A percentile compares a stretch with the other conserved stretches of the same genome.
These are phyloP conservation scores for Saccharomycopsis sp. DNA, from an alignment of 805 yeast genomes.

Conservation along the genomic window DNA sequence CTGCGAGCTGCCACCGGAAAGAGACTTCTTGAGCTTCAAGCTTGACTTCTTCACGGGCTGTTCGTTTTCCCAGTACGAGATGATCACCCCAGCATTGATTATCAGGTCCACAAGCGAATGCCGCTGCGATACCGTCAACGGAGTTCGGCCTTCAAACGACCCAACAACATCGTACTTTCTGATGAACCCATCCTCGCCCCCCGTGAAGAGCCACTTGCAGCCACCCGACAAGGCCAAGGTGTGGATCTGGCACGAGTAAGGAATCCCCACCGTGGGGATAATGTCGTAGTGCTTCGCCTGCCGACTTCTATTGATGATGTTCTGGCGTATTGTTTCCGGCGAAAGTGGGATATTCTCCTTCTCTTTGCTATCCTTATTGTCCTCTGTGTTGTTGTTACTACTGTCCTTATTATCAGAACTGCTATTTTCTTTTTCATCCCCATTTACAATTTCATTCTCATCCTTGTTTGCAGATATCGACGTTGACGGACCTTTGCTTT, in stretches of 20 bases:
- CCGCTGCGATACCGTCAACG: slow-evolving; percentile 82
- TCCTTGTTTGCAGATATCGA: background rate
- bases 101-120: slow-evolving; percentile 84
- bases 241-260: slow-evolving; percentile 71
- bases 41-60: slow-evolving; percentile 55
- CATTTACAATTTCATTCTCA: background rate
- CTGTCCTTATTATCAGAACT: background rate
- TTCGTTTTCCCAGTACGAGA: slow-evolving; percentile 94
- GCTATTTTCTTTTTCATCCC: background rate
- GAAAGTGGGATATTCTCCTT: slow-evolving; percentile 20
- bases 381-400: background rate
- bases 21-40: slow-evolving; percentile 25
- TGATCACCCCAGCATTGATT: slow-evolving; percentile 71
- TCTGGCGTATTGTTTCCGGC: slow-evolving; percentile 26
- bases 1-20: background rate
- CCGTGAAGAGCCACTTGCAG: slow-evolving; percentile 80
- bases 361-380: background rate
- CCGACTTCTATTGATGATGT: slow-evolving; percentile 36
- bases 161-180: slow-evolving; percentile 81
- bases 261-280: slow-evolving; percentile 79
- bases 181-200: slow-evolving; percentile 93
- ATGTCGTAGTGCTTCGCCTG: slow-evolving; percentile 55
- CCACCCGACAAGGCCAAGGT: slow-evolving; percentile 71
- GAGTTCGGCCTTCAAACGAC: slow-evolving; percentile 78
- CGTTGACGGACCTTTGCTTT: background rate